Evolutionary conservation across 1,139 yeast species (phyloP).

Genomic region (Arxiozyma slooffiae): DNA sequence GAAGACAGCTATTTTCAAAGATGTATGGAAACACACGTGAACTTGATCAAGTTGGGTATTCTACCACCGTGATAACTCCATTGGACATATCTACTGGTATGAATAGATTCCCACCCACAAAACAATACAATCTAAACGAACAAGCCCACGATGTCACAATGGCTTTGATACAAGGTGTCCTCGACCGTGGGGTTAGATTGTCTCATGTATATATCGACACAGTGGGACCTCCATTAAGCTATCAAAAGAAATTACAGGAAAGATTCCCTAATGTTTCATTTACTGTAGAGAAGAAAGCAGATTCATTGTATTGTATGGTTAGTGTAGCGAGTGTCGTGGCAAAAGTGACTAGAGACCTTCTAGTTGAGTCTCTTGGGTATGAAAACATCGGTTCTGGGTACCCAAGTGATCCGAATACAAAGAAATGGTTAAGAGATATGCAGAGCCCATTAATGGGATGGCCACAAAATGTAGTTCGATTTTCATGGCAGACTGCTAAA

Average conservation of each 20-base stretch:
- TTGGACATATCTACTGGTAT: constrained; percentile 81
- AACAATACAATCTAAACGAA: constrained; percentile 72
- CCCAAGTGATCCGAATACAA: constrained; percentile 85
- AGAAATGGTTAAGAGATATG: constrained; percentile 50
- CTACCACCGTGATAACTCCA: constrained; percentile 76
- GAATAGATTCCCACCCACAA: constrained; percentile 53
- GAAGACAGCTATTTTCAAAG: constrained; percentile 50
- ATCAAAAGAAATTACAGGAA: constrained; percentile 61
- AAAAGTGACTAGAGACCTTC: constrained; percentile 83
- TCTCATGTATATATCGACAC: constrained; percentile 81
- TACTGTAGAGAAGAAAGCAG: constrained; percentile 93
- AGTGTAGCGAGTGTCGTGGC: constrained; percentile 97
- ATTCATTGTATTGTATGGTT: constrained; percentile 85
- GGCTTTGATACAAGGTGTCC: constrained; percentile 52
- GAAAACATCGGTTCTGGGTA: constrained; percentile 69
- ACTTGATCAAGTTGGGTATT: constrained; percentile 68
- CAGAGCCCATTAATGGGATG: constrained; percentile 81
- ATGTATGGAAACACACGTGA: constrained; percentile 42
- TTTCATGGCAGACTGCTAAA: constrained; percentile 90
- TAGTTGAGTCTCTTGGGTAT: constrained; percentile 37
- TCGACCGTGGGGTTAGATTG: constrained; percentile 53
- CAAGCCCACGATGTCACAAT: constrained; percentile 96
- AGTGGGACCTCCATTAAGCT: constrained; percentile 86
- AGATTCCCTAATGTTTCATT: too few species aligned
- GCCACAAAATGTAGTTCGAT: constrained; percentile 64